phyloP scores from a whole-genome alignment of 2,329 filamentous ascomycete genomes.

The Apiospora sp. region DNA sequence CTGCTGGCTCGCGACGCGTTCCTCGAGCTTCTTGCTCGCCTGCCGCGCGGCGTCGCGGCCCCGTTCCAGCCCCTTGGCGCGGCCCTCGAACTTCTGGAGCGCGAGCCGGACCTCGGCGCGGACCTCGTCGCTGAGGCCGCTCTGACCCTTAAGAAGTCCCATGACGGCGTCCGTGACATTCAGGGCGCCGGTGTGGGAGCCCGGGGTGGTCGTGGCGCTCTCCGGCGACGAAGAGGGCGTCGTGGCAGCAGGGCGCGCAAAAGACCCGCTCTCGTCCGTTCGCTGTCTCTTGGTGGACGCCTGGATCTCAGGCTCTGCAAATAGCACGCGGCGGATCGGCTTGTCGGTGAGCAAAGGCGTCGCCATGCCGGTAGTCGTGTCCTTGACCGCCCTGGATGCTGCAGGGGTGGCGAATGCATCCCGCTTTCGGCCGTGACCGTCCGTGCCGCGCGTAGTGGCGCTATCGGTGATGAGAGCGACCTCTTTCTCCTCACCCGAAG shows the following conservation, averaged over 20 bases:
- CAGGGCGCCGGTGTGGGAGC: conserved; percentile 29
- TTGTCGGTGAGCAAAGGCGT: conserved; percentile 39
- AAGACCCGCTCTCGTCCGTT: conserved; percentile 27
- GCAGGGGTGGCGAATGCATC: conserved; percentile 34
- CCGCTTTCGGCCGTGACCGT: conserved; percentile 26
- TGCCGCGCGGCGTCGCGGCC: conserved; percentile 73
- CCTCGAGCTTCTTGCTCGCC: conserved; percentile 68
- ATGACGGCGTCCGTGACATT: conserved; percentile 57
- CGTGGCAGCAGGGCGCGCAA: background rate
- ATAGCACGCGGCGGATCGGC: conserved; percentile 38
- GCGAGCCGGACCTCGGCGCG: conserved; percentile 50
- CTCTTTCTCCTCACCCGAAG: conserved; percentile 39
- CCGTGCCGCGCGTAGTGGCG: conserved; percentile 24
- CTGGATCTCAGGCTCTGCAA: conserved; percentile 32
- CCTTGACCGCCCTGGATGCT: conserved; percentile 24
- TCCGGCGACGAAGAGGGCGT: conserved; percentile 34
- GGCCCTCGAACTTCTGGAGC: conserved; percentile 64
- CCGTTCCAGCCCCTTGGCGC: conserved; percentile 66
- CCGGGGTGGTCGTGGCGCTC: conserved; percentile 28
- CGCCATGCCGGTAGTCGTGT: conserved; percentile 33
- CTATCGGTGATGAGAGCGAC: conserved; percentile 34
- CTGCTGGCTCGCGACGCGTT: conserved; percentile 48
- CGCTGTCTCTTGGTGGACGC: conserved; percentile 34
- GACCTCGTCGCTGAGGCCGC: conserved; percentile 48
- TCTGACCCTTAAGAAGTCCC: conserved; percentile 53